phyloP scores from a whole-genome alignment of 305 asterid genomes.

The Salvia sclarea region DNA sequence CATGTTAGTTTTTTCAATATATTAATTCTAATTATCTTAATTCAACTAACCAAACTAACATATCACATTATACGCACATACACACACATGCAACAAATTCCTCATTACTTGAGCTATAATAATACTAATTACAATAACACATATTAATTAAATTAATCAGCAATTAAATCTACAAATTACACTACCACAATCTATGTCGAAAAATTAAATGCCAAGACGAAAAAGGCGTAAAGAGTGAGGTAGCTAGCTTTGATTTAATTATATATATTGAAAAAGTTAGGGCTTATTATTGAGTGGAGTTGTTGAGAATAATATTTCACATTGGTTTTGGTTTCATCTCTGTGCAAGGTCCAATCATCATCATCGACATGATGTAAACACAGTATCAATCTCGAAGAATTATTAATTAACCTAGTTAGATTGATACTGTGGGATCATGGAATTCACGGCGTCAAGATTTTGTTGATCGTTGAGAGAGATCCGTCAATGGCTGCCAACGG shows the following conservation, averaged over 20 bases:
- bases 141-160: not conserved
- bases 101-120: not conserved
- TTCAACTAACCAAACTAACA: not conserved
- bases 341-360: not conserved
- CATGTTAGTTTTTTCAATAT: not conserved
- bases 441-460: conserved; percentile 1
- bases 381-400: conserved; percentile 49
- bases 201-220: conserved; percentile 26
- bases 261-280: conserved; percentile 12
- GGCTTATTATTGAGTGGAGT: conserved; percentile 6
- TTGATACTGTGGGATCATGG: conserved; percentile 41
- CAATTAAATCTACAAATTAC: too few species aligned
- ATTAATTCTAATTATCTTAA: not conserved
- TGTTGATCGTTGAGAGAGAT: not conserved
- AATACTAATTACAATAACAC: not conserved
- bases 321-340: not conserved
- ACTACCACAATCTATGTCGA: too few species aligned
- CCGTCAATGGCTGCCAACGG: conserved; percentile 34
- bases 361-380: conserved; percentile 33
- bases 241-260: not conserved
- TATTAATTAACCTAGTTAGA: too few species aligned
- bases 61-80: not conserved
- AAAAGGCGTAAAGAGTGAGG: conserved; percentile 13
- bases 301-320: not conserved
- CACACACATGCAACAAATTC: conserved; percentile 10